Base-by-base conservation (phyloP, 1,284 basidiomycete species). In the Agroathelia rolfsii region DNA sequence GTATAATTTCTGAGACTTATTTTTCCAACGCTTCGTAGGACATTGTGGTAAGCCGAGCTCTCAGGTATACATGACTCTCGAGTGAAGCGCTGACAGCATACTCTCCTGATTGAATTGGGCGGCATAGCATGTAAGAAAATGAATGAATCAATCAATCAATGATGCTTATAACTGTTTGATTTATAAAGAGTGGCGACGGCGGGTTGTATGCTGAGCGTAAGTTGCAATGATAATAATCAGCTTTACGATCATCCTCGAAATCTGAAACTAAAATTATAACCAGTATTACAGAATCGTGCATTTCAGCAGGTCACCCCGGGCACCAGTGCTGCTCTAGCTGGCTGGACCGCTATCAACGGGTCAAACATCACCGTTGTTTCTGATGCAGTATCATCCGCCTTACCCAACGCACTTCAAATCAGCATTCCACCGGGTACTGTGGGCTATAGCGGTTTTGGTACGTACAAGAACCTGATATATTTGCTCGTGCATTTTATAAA, bases 31-130 rank as follows among this genome's bases (percentile, higher is more conserved):
- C n/a, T n/a, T n/a, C n/a, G 17, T 30, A 71, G 66, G 70, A 73
- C 50, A 73, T 73, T 27, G 72, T 61, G 41, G 69, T 72, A 38
- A 48, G 68, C 58, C 28, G 30, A 11, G 32, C 10, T 28, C 30
- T 31, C 11, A 20, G 19, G 19, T 24, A 25, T 28, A 15, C n/a
- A 32, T 30, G 14, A 9, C 24, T 12, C 15, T 30, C 17, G 4
- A 35, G 13, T 18, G 13, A 17, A 12, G 13, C 38, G n/a, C n/a
- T n/a, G n/a, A n/a, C n/a, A n/a, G n/a, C n/a, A n/a, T 17, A 32
- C 12, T 16, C 3, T 10, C n/a, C n/a, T n/a, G n/a, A n/a, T n/a
- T n/a, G n/a, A n/a, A n/a, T n/a, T n/a, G n/a, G n/a, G n/a, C 23
- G 16, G 23, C 29, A 15, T 43, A 71, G 67, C 58, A 65, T 48